A percentile compares a stretch with the other conserved stretches of the same genome.
Conservation (phyloP, 805 yeast species). For the Sugiyamaella marilandica region DNA sequence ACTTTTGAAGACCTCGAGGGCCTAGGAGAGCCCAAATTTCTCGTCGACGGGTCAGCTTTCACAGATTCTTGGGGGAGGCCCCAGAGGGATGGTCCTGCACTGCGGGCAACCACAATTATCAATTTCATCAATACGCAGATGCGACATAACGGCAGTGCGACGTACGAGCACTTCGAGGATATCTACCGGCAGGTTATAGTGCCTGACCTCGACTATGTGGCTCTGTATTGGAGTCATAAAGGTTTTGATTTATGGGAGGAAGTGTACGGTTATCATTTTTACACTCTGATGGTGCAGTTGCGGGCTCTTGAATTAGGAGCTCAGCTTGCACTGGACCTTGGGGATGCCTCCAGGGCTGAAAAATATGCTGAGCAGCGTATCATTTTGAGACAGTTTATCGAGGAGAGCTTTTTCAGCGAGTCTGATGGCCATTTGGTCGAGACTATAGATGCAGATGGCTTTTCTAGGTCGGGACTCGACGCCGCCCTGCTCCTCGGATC, state of each 20-base stretch:
- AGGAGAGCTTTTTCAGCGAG: constrained; percentile 18
- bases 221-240: constrained; percentile 52
- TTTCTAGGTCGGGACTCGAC: constrained; percentile 66
- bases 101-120: constrained; percentile 62
- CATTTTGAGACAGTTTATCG: background rate
- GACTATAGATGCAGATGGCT: constrained; percentile 47
- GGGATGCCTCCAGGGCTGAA: constrained; percentile 20
- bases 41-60: constrained; percentile 61
- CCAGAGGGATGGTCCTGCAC: constrained; percentile 91
- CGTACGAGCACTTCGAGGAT: constrained; percentile 29
- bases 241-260: constrained; percentile 97
- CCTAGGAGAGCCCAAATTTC: constrained; percentile 88
- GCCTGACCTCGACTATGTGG: constrained; percentile 65
- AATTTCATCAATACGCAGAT: constrained; percentile 47
- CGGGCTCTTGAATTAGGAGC: constrained; percentile 61
- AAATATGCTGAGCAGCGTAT: background rate
- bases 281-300: constrained; percentile 70
- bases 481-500: constrained; percentile 63
- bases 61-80: constrained; percentile 85
- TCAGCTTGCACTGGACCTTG: constrained; percentile 28
- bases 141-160: constrained; percentile 24
- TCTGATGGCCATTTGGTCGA: constrained; percentile 58
- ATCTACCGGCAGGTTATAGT: constrained; percentile 52
- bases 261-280: constrained; percentile 66
- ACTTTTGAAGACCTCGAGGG: constrained; percentile 41